These are phyloP conservation scores for Botrytis deweyae DNA, from an alignment of 2,329 filamentous ascomycete species.

Conservation along the genomic window DNA sequence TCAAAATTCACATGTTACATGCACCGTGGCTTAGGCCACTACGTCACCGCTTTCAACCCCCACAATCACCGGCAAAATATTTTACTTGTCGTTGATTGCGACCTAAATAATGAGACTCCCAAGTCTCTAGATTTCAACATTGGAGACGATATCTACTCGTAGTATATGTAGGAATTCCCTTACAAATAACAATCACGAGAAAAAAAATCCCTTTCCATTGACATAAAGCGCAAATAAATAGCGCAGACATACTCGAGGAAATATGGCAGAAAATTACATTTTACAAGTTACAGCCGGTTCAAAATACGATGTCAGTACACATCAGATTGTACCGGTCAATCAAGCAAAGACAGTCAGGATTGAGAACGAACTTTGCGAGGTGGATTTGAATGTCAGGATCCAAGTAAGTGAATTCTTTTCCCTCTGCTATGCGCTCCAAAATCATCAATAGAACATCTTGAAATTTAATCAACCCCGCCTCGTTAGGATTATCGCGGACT, in stretches of 20 bases:
- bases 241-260: not conserved
- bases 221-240: not conserved
- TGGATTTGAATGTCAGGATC: slow-evolving; percentile 73
- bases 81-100: not conserved
- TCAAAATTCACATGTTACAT: slow-evolving; percentile 12
- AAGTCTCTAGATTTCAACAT: not conserved
- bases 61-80: slow-evolving; percentile 12
- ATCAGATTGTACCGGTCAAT: slow-evolving; percentile 76
- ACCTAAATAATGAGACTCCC: not conserved
- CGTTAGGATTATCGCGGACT: slow-evolving; percentile 60
- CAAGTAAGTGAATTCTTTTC: slow-evolving; percentile 51
- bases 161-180: not conserved
- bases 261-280: slow-evolving; percentile 70
- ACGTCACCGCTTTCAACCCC: slow-evolving; percentile 18
- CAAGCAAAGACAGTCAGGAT: slow-evolving; percentile 60
- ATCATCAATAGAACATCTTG: not conserved
- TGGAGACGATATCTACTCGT: not conserved
- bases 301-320: slow-evolving; percentile 69
- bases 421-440: slow-evolving; percentile 32
- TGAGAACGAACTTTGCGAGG: slow-evolving; percentile 60
- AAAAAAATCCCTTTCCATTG: not conserved
- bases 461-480: slow-evolving; percentile 19
- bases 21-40: slow-evolving; percentile 10
- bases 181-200: not conserved
- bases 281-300: slow-evolving; percentile 80